Evolutionary conservation across 1,139 yeast species (phyloP), one percentile per base, ranked within the genome.

Genomic region (Arxiozyma telluris): DNA sequence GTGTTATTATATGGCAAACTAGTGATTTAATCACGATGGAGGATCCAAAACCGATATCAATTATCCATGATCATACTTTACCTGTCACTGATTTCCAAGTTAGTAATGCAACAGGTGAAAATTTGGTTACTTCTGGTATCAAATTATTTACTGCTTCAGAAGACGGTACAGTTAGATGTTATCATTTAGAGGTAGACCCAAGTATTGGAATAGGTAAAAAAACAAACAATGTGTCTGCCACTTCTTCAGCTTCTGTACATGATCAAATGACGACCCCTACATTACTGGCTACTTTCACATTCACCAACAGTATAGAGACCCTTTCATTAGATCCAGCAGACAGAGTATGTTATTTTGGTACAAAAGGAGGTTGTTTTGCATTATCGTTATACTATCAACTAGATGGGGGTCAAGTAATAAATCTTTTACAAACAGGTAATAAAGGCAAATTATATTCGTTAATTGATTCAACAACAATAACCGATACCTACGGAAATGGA

Each of bases 311-410:
- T 0, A 77, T 87, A 12, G 77, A 78, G 23, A 73, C 85, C 22
- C 58, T 93, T 20, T 76, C 82, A 0, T 72, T 80, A n/a, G 98
- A 93, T 67, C 91, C 96, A 0, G 88, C 93, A 0, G 89, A 84
- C 62, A 76, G 98, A 60, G 78, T 82, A 1, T 58, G 87, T 0
- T 93, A 87, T 66, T 81, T 79, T 3, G 98, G 96, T 1, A 71
- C 85, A 39, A 64, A 71, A 1, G 76, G 81, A 57, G 97, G 97
- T 17, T 63, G 64, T 39, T 61, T 57, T 53, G 51, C 58, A 20
- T 52, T 67, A 41, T 58, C 63, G 5, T 53, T 66, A 20, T 67
- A 54, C 42, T 67, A 67, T 50, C 54, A 53, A 46, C 45, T 66
- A 41, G 53, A 53, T 20, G 58, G 56, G 17, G 56, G 56, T 11